Conservation (phyloP, 2,329 filamentous ascomycete genomes). For the Dactylonectria macrodidyma region DNA sequence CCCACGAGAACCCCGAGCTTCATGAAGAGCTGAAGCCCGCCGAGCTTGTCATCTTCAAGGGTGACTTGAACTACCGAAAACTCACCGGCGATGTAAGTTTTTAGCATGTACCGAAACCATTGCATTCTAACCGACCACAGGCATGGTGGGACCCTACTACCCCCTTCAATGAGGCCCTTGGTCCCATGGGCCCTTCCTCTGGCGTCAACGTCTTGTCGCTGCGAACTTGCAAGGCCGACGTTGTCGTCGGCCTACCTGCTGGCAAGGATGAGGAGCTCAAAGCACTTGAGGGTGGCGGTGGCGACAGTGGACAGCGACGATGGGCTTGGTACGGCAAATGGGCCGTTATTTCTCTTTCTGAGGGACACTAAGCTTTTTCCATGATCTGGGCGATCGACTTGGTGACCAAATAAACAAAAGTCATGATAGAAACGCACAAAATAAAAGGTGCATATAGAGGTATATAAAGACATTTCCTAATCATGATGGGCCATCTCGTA, state of each 20-base stretch:
- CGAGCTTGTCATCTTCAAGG: slow-evolving; percentile 96
- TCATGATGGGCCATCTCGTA: neutral
- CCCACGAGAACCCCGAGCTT: slow-evolving; percentile 76
- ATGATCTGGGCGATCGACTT: neutral
- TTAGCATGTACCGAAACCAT: neutral
- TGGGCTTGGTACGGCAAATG: slow-evolving; percentile 98
- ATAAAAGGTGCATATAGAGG: slow-evolving; percentile 15
- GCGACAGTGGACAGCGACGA: slow-evolving; percentile 78
- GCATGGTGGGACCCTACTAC: slow-evolving; percentile 86
- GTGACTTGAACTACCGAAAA: slow-evolving; percentile 97
- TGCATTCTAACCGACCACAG: slow-evolving; percentile 44
- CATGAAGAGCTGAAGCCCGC: slow-evolving; percentile 84
- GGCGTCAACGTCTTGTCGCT: slow-evolving; percentile 89
- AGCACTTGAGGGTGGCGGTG: slow-evolving; percentile 77
- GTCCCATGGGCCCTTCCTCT: slow-evolving; percentile 85
- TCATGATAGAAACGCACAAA: slow-evolving; percentile 25
- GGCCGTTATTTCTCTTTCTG: slow-evolving; percentile 81
- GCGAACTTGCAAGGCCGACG: slow-evolving; percentile 96
- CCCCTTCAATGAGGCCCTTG: slow-evolving; percentile 86
- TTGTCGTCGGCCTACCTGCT: slow-evolving; percentile 87
- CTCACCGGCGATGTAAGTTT: slow-evolving; percentile 84
- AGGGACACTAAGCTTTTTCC: slow-evolving; percentile 48
- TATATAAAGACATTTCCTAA: neutral
- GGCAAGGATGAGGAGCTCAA: slow-evolving; percentile 88
- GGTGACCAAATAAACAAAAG: slow-evolving; percentile 29